Evolutionary conservation across 495 filamentous ascomycete genomes (phyloP), one percentile per base, ranked within the genome.

Genomic region (Articulospora tetracladia): DNA sequence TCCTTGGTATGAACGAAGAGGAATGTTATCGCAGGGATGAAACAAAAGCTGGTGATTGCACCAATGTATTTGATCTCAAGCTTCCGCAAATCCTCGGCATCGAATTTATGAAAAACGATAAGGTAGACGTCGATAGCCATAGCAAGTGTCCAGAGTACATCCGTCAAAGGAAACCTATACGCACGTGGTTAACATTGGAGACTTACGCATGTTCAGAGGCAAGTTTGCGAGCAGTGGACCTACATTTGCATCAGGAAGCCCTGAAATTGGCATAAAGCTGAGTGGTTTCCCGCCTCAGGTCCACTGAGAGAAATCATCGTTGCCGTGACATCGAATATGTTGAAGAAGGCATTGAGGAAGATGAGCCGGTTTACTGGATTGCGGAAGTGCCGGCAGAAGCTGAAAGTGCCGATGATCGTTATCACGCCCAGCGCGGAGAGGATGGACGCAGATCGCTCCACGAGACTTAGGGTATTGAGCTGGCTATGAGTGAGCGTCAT

Each of bases 301-400:
- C 75, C 76, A 51, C 69, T 72, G 13, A 72, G 64, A 1, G 77
- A 78, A 12, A 78, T 78, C 70, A 77, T 75, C 1, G 75, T 78
- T 17, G 69, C 75, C 19, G 70, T 67, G n/a, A 76, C 75, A 54
- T 77, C 74, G 61, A 78, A 66, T 2, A 77, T 54, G 44, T 80
- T 79, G 65, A 70, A 77, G 28, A 77, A 76, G 12, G 76, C 68
- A 61, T 76, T 77, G 65, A 74, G 74, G 51, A 79, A 76, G 46
- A 80, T 78, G 8, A 80, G 70, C 2, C 76, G 75, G 55, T 80
- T 74, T 53, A 77, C 77, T 7, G 76, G 76, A 52, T 75, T 80
- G 23, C 76, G 71, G 58, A 77, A 78, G 49, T 77, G 66, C 6
- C 66, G 67, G 0, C 75, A 77, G 17, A 66, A 58, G 51, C 27